Evolutionary conservation across 371 early-diverging fungal species (phyloP).

Genomic region (Dichotomocladium elegans): DNA sequence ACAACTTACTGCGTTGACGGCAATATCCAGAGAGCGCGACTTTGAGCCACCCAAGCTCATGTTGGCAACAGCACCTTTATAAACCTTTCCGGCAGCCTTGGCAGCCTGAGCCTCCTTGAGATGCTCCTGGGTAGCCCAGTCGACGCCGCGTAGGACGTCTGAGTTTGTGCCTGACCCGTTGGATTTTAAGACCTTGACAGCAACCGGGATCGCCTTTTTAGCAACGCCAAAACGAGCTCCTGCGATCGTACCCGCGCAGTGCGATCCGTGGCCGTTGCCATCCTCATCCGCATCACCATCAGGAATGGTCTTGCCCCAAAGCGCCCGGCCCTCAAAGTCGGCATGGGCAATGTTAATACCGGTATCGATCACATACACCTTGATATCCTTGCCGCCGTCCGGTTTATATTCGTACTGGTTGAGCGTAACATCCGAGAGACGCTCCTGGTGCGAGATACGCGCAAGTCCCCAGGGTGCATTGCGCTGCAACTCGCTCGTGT

Average conservation of each 20-base stretch:
- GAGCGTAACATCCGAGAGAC: slow-evolving; percentile 54
- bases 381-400: slow-evolving; percentile 72
- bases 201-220: slow-evolving; percentile 83
- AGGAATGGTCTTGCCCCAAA: slow-evolving; percentile 73
- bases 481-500: slow-evolving; percentile 56
- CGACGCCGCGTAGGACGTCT: slow-evolving; percentile 70
- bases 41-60: slow-evolving; percentile 90
- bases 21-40: slow-evolving; percentile 74
- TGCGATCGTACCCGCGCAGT: slow-evolving; percentile 92
- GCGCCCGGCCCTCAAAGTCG: slow-evolving; percentile 85
- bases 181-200: slow-evolving; percentile 85
- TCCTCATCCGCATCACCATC: slow-evolving; percentile 68
- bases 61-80: slow-evolving; percentile 85
- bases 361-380: slow-evolving; percentile 87
- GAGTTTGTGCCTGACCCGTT: slow-evolving; percentile 77
- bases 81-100: slow-evolving; percentile 36
- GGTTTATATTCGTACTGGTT: slow-evolving; percentile 74
- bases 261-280: slow-evolving; percentile 86
- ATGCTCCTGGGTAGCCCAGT: slow-evolving; percentile 54
- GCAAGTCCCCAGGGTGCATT: slow-evolving; percentile 88
- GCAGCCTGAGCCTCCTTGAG: slow-evolving; percentile 38
- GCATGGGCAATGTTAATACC: slow-evolving; percentile 77
- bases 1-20: slow-evolving; percentile 65
- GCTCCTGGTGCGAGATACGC: slow-evolving; percentile 74
- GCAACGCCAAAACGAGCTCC: slow-evolving; percentile 85